These are phyloP conservation scores for Stagonosporopsis rhizophila DNA, from an alignment of 2,329 filamentous ascomycete species.

Conservation along the genomic window DNA sequence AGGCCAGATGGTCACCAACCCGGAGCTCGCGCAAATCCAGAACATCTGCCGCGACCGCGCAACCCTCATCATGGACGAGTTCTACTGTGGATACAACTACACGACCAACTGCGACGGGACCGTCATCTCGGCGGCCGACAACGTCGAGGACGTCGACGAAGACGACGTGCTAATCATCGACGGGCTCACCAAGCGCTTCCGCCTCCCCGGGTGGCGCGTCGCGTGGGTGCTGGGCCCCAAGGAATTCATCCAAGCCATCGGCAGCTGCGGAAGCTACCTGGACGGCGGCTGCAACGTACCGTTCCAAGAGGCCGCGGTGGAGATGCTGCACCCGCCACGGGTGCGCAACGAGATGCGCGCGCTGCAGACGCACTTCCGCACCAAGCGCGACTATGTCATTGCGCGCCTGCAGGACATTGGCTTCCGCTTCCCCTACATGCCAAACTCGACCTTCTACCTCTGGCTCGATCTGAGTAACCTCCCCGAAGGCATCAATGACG, in stretches of 20 bases:
- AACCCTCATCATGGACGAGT: constrained; percentile 94
- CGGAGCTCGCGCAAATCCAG: constrained; percentile 87
- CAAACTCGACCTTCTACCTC: constrained; percentile 94
- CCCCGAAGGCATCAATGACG: constrained; percentile 85
- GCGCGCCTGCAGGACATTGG: constrained; percentile 82
- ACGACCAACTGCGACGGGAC: constrained; percentile 88
- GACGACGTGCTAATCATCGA: constrained; percentile 91
- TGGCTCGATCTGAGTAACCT: constrained; percentile 73
- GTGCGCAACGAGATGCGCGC: constrained; percentile 88
- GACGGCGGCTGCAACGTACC: constrained; percentile 94
- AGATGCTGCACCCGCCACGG: constrained; percentile 86
- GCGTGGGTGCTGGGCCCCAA: constrained; percentile 96
- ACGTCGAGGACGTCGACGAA: constrained; percentile 83
- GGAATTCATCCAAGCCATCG: constrained; percentile 93
- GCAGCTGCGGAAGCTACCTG: constrained; percentile 90
- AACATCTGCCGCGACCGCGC: constrained; percentile 90
- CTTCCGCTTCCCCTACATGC: constrained; percentile 79
- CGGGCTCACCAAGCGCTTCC: constrained; percentile 94
- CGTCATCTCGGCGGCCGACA: constrained; percentile 87
- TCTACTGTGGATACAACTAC: constrained; percentile 93
- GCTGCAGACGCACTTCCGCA: constrained; percentile 86
- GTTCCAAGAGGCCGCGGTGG: constrained; percentile 91
- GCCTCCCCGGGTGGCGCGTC: constrained; percentile 93
- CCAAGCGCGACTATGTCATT: constrained; percentile 92
- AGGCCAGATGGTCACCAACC: constrained; percentile 83